phyloP scores from a whole-genome alignment of 148 eudicot genomes.

The Polygonum maritimum region DNA sequence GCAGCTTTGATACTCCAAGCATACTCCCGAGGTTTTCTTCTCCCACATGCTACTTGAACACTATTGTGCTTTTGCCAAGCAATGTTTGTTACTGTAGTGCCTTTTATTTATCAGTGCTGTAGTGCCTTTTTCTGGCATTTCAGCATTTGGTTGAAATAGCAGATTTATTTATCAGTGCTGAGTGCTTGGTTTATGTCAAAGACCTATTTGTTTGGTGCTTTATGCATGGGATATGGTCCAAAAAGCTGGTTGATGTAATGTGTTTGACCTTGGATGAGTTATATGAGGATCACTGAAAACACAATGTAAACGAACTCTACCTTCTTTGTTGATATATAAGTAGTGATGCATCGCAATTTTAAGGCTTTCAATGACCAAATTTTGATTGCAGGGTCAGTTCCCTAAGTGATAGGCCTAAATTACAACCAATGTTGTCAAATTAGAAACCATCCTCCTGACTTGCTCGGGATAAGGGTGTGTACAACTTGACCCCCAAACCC shows the following conservation, averaged over 20 bases:
- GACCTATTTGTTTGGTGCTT: not conserved
- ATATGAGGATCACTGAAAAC: not conserved
- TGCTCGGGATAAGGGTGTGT: too few species aligned
- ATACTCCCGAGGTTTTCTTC: constrained; percentile 71
- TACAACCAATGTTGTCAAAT: too few species aligned
- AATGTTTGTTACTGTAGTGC: not conserved
- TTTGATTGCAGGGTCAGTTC: not conserved
- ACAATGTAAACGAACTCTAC: not conserved
- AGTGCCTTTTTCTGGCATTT: not conserved
- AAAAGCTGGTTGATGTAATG: not conserved
- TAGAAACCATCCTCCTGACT: too few species aligned
- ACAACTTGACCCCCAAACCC: too few species aligned
- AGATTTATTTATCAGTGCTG: not conserved
- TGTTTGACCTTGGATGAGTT: not conserved
- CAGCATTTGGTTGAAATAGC: not conserved
- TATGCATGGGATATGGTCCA: not conserved
- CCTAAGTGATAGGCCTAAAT: too few species aligned
- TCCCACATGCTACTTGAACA: not conserved
- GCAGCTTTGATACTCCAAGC: constrained; percentile 79
- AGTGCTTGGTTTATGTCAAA: not conserved
- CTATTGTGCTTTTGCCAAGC: not conserved
- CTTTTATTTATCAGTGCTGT: not conserved
- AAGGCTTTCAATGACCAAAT: not conserved
- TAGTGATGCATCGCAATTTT: not conserved
- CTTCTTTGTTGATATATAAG: not conserved